Percentiles rank a stretch among this genome's conserved stretches.
Conservation (phyloP, 2,329 filamentous ascomycete species). For the Xylariaceae sp. region DNA sequence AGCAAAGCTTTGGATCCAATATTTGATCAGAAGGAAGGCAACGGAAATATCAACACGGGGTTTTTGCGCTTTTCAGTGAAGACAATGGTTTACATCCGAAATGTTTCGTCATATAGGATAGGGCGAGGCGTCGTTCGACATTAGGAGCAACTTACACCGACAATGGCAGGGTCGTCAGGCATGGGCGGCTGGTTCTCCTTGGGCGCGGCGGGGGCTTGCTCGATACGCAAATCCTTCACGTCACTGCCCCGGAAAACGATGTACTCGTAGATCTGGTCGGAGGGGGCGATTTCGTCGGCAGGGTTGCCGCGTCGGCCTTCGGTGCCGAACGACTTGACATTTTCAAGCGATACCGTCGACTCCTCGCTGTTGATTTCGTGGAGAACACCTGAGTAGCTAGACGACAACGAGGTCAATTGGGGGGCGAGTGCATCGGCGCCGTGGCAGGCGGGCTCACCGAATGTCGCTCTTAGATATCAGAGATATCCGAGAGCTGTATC, state of each 20-base stretch:
- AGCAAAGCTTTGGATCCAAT: slow-evolving; percentile 24
- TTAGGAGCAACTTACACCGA: slow-evolving; percentile 73
- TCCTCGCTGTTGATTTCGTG: slow-evolving; percentile 98
- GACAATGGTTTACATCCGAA: slow-evolving; percentile 90
- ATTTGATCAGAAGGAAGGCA: slow-evolving; percentile 97
- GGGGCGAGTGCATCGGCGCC: slow-evolving; percentile 14
- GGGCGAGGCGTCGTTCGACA: slow-evolving; percentile 10
- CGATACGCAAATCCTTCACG: slow-evolving; percentile 95
- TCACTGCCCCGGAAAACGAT: slow-evolving; percentile 98
- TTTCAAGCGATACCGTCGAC: slow-evolving; percentile 93
- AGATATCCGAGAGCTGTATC: slow-evolving; percentile 79
- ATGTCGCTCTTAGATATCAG: slow-evolving; percentile 98
- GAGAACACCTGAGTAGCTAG: slow-evolving; percentile 89
- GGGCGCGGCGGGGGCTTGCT: slow-evolving; percentile 71
- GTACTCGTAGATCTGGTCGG: slow-evolving; percentile 92
- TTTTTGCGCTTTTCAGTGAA: slow-evolving; percentile 91
- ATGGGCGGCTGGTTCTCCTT: slow-evolving; percentile 75
- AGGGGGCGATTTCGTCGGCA: slow-evolving; percentile 78
- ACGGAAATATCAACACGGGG: slow-evolving; percentile 96
- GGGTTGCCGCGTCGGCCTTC: slow-evolving; percentile 81
- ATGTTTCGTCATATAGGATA: slow-evolving; percentile 78
- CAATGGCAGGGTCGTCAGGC: slow-evolving; percentile 92
- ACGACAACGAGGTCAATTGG: slow-evolving; percentile 24
- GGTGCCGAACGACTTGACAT: slow-evolving; percentile 91
- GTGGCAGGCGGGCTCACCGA: slow-evolving; percentile 59